phyloP scores from a whole-genome alignment of 257 asterid genomes.

The Solanum lycopersicoides region DNA sequence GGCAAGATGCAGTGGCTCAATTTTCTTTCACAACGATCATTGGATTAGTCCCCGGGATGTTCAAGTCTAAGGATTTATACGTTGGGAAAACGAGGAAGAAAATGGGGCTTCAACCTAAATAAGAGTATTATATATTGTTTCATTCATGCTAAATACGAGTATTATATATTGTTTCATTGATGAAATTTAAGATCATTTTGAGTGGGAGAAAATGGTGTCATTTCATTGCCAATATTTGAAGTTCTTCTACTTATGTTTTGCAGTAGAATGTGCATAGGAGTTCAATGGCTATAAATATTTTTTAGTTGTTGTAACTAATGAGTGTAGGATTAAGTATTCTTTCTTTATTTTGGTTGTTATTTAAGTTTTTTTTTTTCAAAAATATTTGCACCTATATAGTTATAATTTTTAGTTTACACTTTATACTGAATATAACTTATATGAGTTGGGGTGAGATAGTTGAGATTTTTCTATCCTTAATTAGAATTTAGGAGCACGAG shows the following conservation, averaged over 20 bases:
- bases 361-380: too few relatives aligned
- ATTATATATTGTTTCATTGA: not conserved
- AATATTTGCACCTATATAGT: too few relatives aligned
- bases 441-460: too few relatives aligned
- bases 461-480: too few relatives aligned
- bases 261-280: not conserved
- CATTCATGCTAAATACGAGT: not conserved
- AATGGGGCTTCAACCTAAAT: slow-evolving; percentile 42
- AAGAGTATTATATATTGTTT: too few relatives aligned
- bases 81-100: slow-evolving; percentile 69
- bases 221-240: not conserved
- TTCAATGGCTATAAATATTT: not conserved
- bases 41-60: slow-evolving; percentile 72
- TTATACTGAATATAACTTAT: too few relatives aligned
- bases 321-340: too few relatives aligned
- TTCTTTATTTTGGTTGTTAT: too few relatives aligned
- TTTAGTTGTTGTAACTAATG: too few relatives aligned
- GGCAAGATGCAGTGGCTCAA: slow-evolving; percentile 81
- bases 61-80: slow-evolving; percentile 74
- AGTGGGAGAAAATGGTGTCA: not conserved
- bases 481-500: too few relatives aligned
- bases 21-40: slow-evolving; percentile 50
- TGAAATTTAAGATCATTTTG: not conserved
- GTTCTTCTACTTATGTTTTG: not conserved
- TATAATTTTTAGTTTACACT: too few relatives aligned